Percentiles rank a stretch among this genome's conserved stretches.
Conservation (phyloP, 1,284 basidiomycete species). For the Austroboletus niveus region DNA sequence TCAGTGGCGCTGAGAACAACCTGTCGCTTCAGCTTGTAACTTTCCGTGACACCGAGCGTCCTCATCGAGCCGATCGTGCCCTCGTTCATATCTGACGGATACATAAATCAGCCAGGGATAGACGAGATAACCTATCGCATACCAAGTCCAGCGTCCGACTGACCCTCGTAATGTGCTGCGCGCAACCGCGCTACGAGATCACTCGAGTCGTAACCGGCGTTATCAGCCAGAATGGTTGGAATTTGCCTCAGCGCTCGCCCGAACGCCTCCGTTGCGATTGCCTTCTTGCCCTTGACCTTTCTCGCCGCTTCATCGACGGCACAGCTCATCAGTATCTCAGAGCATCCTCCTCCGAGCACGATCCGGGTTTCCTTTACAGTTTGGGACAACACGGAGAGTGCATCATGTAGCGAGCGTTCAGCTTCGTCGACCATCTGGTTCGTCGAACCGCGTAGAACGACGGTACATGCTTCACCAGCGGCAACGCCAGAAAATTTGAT, state of each 20-base stretch:
- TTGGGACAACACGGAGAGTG: slow-evolving; percentile 95
- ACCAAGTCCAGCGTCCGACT: slow-evolving; percentile 84
- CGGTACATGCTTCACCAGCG: slow-evolving; percentile 98
- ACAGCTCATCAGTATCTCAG: slow-evolving; percentile 97
- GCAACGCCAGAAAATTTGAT: slow-evolving; percentile 99
- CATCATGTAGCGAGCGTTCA: slow-evolving; percentile 96
- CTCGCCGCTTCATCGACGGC: slow-evolving; percentile 89
- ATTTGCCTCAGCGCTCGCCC: slow-evolving; percentile 89
- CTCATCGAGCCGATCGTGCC: slow-evolving; percentile 89
- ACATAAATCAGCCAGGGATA: not conserved
- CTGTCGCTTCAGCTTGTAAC: slow-evolving; percentile 96
- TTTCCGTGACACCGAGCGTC: slow-evolving; percentile 88
- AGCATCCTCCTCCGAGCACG: slow-evolving; percentile 93
- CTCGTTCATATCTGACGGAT: slow-evolving; percentile 75
- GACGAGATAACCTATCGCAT: slow-evolving; percentile 15
- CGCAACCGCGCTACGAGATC: slow-evolving; percentile 90
- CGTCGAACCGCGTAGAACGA: slow-evolving; percentile 95
- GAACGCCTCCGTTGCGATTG: slow-evolving; percentile 93
- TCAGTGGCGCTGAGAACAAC: slow-evolving; percentile 94
- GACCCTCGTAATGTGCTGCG: slow-evolving; percentile 93
- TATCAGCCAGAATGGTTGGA: slow-evolving; percentile 95
- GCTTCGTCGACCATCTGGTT: slow-evolving; percentile 99
- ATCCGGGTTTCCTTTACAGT: slow-evolving; percentile 97
- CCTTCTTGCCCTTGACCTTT: slow-evolving; percentile 90
- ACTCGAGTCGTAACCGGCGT: slow-evolving; percentile 96